Percentiles rank a stretch among this genome's conserved stretches.
phyloP scores from a whole-genome alignment of 2,329 filamentous ascomycete species.

The Penicillium sp. region DNA sequence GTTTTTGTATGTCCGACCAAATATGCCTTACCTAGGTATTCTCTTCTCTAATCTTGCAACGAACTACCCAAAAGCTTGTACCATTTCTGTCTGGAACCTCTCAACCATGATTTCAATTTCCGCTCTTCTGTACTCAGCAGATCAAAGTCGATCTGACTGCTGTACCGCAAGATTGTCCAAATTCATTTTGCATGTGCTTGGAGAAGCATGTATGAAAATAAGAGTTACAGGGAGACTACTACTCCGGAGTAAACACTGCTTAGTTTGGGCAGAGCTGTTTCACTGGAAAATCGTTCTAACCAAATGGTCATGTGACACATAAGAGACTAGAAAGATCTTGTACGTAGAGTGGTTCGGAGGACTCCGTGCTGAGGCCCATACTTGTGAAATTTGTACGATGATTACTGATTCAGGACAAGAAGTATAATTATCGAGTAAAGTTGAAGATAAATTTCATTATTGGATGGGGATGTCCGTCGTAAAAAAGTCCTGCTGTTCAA shows the following conservation, averaged over 20 bases:
- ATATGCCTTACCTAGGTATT: not conserved
- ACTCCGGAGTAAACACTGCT: not conserved
- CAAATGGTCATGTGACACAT: not conserved
- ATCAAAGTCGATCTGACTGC: not conserved
- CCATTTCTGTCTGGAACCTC: not conserved
- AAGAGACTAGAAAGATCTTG: not conserved
- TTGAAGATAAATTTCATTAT: not conserved
- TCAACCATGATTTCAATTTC: not conserved
- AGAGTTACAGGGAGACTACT: not conserved
- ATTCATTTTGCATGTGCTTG: not conserved
- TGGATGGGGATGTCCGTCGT: conserved; percentile 42
- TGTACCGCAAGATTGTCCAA: too few species aligned
- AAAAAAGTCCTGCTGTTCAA: conserved; percentile 47
- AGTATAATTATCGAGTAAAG: not conserved
- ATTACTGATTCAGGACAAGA: not conserved
- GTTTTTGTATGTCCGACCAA: not conserved
- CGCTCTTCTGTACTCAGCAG: not conserved
- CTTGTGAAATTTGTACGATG: not conserved
- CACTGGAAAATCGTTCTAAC: not conserved
- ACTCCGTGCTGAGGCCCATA: not conserved
- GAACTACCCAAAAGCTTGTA: not conserved
- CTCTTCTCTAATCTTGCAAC: not conserved
- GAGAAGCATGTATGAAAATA: not conserved
- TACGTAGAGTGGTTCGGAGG: too few species aligned
- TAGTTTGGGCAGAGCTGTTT: too few species aligned